Evolutionary conservation across 345 rosid genomes (phyloP).

Genomic region (Ceriops tagal): DNA sequence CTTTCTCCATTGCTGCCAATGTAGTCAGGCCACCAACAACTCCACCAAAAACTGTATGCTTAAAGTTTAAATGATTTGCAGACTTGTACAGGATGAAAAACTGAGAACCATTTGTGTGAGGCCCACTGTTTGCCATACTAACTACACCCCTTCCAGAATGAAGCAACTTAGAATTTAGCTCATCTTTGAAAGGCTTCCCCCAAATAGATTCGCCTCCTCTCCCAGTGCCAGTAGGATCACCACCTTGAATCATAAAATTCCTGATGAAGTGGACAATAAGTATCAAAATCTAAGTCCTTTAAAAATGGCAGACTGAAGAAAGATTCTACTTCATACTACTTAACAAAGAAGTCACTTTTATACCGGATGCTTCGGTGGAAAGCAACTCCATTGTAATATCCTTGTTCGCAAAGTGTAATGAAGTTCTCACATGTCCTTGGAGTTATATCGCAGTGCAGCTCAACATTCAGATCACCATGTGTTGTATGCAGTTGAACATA

Average conservation of each 20-base stretch:
- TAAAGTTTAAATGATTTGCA: slow-evolving; percentile 88
- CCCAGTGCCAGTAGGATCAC: slow-evolving; percentile 95
- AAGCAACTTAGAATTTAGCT: slow-evolving; percentile 78
- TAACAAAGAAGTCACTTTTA: background rate
- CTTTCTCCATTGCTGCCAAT: slow-evolving; percentile 84
- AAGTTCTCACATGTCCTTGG: slow-evolving; percentile 93
- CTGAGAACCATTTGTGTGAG: slow-evolving; percentile 95
- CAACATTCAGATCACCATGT: slow-evolving; percentile 88
- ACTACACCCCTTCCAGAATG: slow-evolving; percentile 93
- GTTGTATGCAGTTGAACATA: slow-evolving; percentile 86
- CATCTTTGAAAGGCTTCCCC: slow-evolving; percentile 97
- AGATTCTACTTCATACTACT: background rate
- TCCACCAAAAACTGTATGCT: slow-evolving; percentile 91
- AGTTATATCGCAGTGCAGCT: slow-evolving; percentile 87
- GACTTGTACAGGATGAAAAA: slow-evolving; percentile 96
- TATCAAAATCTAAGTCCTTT: slow-evolving; percentile 4
- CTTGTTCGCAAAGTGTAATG: slow-evolving; percentile 76
- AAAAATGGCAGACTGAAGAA: background rate
- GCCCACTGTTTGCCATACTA: slow-evolving; percentile 98
- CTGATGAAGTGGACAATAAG: slow-evolving; percentile 25
- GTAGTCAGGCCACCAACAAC: slow-evolving; percentile 90
- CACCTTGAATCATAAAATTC: slow-evolving; percentile 98
- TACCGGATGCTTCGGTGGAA: slow-evolving; percentile 84
- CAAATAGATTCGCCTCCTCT: slow-evolving; percentile 90
- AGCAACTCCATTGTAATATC: slow-evolving; percentile 75